Percentiles rank a stretch among this genome's conserved stretches.
Conservation (phyloP, 1,284 basidiomycete species). For the Ustilago loliicola region DNA sequence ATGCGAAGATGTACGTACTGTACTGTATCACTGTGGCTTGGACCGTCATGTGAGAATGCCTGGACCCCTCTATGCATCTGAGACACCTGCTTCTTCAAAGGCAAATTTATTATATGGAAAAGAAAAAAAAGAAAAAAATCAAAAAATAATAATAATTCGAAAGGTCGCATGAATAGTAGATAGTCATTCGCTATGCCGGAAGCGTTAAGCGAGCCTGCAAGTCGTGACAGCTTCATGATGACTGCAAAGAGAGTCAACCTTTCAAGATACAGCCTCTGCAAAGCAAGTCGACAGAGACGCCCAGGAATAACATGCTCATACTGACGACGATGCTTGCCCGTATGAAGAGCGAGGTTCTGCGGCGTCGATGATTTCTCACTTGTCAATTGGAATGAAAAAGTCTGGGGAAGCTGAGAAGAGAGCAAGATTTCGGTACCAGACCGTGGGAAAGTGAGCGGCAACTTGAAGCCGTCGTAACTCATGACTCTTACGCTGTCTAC, state of each 20-base stretch:
- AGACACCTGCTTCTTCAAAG: not conserved
- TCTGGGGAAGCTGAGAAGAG: not conserved
- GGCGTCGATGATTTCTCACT: not conserved
- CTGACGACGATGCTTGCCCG: not conserved
- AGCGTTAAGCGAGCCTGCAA: constrained; percentile 2
- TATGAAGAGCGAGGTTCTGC: not conserved
- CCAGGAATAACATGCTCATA: not conserved
- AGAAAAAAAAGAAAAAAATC: no score
- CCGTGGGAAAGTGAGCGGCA: not conserved
- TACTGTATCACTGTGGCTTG: not conserved
- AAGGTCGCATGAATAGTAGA: not conserved
- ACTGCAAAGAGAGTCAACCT: no score
- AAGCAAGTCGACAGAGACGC: no score
- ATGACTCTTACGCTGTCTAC: not conserved
- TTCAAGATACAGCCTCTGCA: no score
- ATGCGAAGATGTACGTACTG: not conserved
- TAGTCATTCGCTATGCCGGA: constrained; percentile 6
- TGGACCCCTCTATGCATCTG: not conserved
- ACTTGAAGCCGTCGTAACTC: not conserved
- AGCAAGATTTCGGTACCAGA: not conserved
- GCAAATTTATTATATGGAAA: no score
- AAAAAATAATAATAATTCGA: no score
- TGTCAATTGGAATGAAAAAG: no score
- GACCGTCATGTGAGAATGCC: not conserved
- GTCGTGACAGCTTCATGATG: not conserved